Conservation (phyloP, 768 basidiomycete species). For the Pilatotrama ljubarskyi region DNA sequence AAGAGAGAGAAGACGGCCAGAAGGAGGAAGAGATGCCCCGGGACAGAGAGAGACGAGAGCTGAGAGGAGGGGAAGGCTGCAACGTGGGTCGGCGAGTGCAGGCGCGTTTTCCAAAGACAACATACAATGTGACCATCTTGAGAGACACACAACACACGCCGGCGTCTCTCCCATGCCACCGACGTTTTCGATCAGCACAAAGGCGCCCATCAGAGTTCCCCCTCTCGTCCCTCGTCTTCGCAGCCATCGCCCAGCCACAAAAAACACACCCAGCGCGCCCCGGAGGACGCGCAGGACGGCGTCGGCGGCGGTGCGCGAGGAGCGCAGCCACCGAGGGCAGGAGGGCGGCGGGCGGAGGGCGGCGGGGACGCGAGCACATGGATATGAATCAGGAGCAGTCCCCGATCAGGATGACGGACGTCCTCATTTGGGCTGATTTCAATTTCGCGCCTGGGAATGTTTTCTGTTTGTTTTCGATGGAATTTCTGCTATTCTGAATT, state of each 20-base stretch:
- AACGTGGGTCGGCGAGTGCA: conserved; percentile 3
- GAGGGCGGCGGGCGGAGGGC: background rate
- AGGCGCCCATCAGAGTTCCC: conserved; percentile 17
- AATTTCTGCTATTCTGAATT: conserved; percentile 32
- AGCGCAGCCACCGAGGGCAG: background rate
- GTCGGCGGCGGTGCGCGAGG: background rate
- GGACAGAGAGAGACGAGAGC: background rate
- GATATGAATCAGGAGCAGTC: conserved; percentile 23
- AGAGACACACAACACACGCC: conserved; percentile 19
- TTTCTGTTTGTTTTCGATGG: conserved; percentile 34
- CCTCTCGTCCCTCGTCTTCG: background rate
- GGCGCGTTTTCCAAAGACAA: conserved; percentile 16
- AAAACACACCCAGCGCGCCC: background rate
- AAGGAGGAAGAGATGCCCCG: conserved; percentile 12
- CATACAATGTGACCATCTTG: conserved; percentile 24
- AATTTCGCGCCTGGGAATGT: conserved; percentile 31
- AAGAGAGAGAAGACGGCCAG: conserved; percentile 4
- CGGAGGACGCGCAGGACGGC: background rate
- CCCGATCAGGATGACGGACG: conserved; percentile 21
- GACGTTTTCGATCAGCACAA: conserved; percentile 10
- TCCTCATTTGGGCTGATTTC: conserved; percentile 22
- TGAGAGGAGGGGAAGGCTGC: conserved; percentile 7
- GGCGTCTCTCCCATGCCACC: conserved; percentile 12
- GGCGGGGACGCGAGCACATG: conserved; percentile 12
- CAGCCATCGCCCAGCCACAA: background rate